Base-by-base conservation (phyloP, 371 early-diverging fungal genomes). In the Apophysomyces variabilis region DNA sequence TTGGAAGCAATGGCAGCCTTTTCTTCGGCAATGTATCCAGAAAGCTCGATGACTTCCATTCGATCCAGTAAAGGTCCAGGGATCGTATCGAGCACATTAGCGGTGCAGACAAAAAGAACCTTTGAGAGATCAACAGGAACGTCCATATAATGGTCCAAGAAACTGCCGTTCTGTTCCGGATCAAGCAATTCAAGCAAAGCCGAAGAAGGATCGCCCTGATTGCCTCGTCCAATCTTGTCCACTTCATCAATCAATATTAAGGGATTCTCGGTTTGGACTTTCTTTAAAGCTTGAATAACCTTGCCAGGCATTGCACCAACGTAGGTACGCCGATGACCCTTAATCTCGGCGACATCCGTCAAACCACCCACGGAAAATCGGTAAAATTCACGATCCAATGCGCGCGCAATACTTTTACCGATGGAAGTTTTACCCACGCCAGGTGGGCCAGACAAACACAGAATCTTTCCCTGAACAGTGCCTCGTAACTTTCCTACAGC, bases 301-400 rank as follows among this genome's bases (percentile, higher is more conserved):
- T 98, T 98, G 46, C 99, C 99, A n/a, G 99, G 99, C 99, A 99
- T 98, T 7, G 98, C 98, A 58, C 99, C 99, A 16, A 99, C 97
- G 74, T 99, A 99, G 4, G 99, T 99, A 61, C 99, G 86, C 37
- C 99, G 90, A 79, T 98, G 99, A 11, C 98, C 99, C 85, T 99
- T 98, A 77, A 99, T 96, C 73, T 99, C 99, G 35, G 97, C 96
- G 9, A 97, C 98, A 72, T 99, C 99, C 0, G 93, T 92, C 70
- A 99, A 75, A 6, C 99, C 99, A 60, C 99, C 99, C 7, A 99
- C 98, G 64, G 93, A 92, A 79, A 99, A 97, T 38, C 99, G 86
- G 79, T 89, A 98, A 69, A 97, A 99, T 73, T 96, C 95, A 18
- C 99, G 90, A 61, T 90, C 92, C 38, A 98, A 79, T 4, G 99